These are phyloP conservation scores for Ophiostoma fasciatum DNA, from an alignment of 2,329 filamentous ascomycete species.

Conservation along the genomic window DNA sequence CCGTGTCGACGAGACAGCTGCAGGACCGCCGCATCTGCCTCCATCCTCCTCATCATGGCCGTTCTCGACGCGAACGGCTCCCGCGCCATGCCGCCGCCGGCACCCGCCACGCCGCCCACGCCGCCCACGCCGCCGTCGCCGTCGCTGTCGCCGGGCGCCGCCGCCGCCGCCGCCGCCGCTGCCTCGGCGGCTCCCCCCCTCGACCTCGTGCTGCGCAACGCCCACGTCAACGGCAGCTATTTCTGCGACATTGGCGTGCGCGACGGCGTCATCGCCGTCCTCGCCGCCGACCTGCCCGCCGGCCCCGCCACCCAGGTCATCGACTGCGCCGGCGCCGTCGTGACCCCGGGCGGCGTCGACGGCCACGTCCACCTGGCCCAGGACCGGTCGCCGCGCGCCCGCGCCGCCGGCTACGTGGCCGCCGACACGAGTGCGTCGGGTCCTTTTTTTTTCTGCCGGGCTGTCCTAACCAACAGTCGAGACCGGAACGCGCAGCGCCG, in stretches of 20 bases:
- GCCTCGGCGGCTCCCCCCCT: neutral
- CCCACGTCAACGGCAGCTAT: conserved; percentile 5
- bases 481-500: conserved; percentile 33
- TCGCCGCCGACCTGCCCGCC: neutral
- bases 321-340: conserved; percentile 5
- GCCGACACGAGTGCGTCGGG: conserved; percentile 5
- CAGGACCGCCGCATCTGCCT: too few species aligned
- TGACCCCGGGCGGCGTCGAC: conserved; percentile 18
- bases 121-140: too few species aligned
- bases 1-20: too few species aligned
- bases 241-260: conserved; percentile 7
- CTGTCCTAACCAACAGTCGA: conserved; percentile 11
- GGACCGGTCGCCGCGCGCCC: conserved; percentile 13
- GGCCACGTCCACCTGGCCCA: conserved; percentile 22
- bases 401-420: conserved; percentile 16
- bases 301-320: conserved; percentile 1
- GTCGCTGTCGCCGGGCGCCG: too few species aligned
- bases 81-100: too few species aligned
- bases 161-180: too few species aligned
- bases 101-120: too few species aligned
- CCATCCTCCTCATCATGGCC: too few species aligned
- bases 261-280: conserved; percentile 1
- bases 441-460: neutral
- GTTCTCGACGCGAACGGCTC: too few species aligned
- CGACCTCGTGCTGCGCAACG: conserved; percentile 4